Base-by-base conservation (phyloP, 2,329 filamentous ascomycete species). In the Lasiodiplodia theobromae region DNA sequence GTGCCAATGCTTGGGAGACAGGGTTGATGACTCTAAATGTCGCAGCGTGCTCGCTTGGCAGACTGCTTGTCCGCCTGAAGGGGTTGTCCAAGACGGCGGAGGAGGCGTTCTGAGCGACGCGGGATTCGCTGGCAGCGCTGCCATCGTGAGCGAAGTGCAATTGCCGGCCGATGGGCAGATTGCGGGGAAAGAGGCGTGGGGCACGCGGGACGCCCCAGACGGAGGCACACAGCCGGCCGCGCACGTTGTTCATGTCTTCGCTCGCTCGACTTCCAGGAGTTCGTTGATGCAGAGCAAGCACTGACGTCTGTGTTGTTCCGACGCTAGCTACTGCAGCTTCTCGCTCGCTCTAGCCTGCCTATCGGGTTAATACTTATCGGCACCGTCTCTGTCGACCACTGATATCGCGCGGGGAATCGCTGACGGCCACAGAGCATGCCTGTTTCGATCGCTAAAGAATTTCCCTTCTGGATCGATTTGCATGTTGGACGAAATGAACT, bases 121-220 rank as follows among this genome's bases (percentile, higher is more conserved):
- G 7, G 23, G 56, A 60, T 47, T 60, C 38, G 56, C 56, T 47
- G 56, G n/a, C 54, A 44, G 37, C 31, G 2, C 18, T n/a, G 56
- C 38, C 56, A 28, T 60, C 4, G 12, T 23, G 16, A 18, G 25
- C 37, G 23, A 28, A 18, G 5, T 23, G 38, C 53, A n/a, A 38
- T 34, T 57, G 53, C 53, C 53, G 53, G 25, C 4, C 31, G 8
- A 58, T 11, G 5, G 37, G 28, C n/a, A 47, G 44, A 64, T 38
- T 64, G 60, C 51, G 60, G 60, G 60, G 60, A 25, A 64, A 23
- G 40, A 47, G 18, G 23, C 44, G n/a, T 28, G 60, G 60, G 57
- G 60, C 31, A 62, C 57, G 57, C 28, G 57, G 34, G 25, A 14
- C 21, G 40, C 57, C 57, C 57, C 57, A 28, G 38, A 62, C 40